A percentile compares a stretch with the other conserved stretches of the same genome.
Conservation (phyloP, 352 stramenopile species). For the Pseudoperonospora humuli region DNA sequence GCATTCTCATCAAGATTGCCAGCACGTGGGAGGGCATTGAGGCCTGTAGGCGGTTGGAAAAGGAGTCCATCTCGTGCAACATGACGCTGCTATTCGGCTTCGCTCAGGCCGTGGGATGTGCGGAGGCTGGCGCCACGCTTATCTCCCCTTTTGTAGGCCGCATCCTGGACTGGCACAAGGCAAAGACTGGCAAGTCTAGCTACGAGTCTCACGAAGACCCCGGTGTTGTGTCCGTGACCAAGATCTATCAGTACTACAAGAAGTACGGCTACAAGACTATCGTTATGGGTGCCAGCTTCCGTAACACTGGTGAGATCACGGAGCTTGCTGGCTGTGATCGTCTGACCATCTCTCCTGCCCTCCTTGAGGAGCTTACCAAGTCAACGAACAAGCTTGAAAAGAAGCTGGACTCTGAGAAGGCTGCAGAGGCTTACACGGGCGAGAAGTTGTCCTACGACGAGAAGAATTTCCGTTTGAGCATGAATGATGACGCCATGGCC, state of each 20-base stretch:
- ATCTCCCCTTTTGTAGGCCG: slow-evolving; percentile 95
- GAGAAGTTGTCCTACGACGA: slow-evolving; percentile 87
- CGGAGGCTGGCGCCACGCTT: slow-evolving; percentile 93
- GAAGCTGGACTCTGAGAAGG: slow-evolving; percentile 81
- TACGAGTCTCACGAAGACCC: slow-evolving; percentile 94
- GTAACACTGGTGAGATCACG: slow-evolving; percentile 95
- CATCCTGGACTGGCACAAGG: slow-evolving; percentile 97
- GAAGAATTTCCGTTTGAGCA: slow-evolving; percentile 94
- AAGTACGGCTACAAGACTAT: slow-evolving; percentile 95
- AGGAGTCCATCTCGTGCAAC: slow-evolving; percentile 98
- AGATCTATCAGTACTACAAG: slow-evolving; percentile 99
- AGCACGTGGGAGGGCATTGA: slow-evolving; percentile 98
- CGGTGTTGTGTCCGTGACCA: slow-evolving; percentile 92
- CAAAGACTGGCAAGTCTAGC: slow-evolving; percentile 86
- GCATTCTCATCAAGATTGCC: slow-evolving; percentile 98
- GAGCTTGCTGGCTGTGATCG: slow-evolving; percentile 95
- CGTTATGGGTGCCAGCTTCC: slow-evolving; percentile 94
- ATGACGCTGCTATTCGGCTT: slow-evolving; percentile 98
- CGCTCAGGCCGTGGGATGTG: slow-evolving; percentile 92
- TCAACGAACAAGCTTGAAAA: slow-evolving; percentile 55
- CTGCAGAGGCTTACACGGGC: slow-evolving; percentile 57
- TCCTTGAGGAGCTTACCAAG: slow-evolving; percentile 90
- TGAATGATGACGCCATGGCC: slow-evolving; percentile 97
- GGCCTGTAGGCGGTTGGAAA: slow-evolving; percentile 92
- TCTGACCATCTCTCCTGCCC: slow-evolving; percentile 94